phyloP scores from a whole-genome alignment of 2,329 filamentous ascomycete species.

The Chalaropsis ovoidea region DNA sequence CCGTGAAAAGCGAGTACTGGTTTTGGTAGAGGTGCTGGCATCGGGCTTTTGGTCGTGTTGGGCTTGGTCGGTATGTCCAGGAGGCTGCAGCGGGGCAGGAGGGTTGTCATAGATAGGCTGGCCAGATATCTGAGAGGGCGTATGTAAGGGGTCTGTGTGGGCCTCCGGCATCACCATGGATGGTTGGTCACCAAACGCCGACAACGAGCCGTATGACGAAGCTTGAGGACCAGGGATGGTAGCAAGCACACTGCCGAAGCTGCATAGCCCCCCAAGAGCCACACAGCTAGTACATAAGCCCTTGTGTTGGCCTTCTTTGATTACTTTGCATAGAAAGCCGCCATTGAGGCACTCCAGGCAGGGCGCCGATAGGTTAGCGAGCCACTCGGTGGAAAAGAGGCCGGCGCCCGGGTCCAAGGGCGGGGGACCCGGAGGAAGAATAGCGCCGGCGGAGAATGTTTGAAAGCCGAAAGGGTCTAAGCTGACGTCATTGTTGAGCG shows the following conservation, averaged over 20 bases:
- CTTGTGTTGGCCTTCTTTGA: constrained; percentile 49
- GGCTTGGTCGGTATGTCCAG: background rate
- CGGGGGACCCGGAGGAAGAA: constrained; percentile 29
- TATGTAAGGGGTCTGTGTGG: background rate
- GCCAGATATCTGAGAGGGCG: background rate
- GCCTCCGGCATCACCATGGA: constrained; percentile 29
- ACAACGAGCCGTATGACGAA: constrained; percentile 41
- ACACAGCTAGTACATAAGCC: constrained; percentile 55
- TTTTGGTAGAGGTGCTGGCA: constrained; percentile 38
- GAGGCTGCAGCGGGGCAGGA: background rate
- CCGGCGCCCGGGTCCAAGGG: constrained; percentile 24
- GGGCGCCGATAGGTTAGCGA: constrained; percentile 40
- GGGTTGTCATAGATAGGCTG: background rate
- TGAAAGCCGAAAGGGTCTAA: constrained; percentile 44
- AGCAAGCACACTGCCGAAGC: constrained; percentile 37
- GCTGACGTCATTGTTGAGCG: constrained; percentile 48
- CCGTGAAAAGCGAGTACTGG: constrained; percentile 65
- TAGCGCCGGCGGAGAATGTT: constrained; percentile 42
- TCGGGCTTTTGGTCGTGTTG: background rate
- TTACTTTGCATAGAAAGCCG: constrained; percentile 50
- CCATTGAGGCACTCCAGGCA: constrained; percentile 45
- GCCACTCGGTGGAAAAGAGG: constrained; percentile 28
- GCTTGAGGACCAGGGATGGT: constrained; percentile 30
- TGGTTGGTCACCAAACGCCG: constrained; percentile 38
- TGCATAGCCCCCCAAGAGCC: constrained; percentile 49